Evolutionary conservation across 306 rosid species (phyloP), one percentile per base, ranked within the genome.

Genomic region (Castanopsis chinensis): DNA sequence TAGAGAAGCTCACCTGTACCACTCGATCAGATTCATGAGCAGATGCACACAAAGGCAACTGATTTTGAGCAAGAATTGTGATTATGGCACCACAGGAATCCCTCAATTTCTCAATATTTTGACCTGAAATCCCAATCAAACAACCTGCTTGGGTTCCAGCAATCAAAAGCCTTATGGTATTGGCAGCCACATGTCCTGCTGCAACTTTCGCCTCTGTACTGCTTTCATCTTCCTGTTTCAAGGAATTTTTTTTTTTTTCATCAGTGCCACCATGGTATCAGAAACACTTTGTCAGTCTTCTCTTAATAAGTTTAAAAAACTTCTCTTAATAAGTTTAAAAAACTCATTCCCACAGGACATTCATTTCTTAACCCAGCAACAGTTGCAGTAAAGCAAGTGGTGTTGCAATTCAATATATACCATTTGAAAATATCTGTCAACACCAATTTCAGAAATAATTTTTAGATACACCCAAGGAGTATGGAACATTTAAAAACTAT

Each of bases 101-200:
- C 90, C 98, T 91, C 77, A 94, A 83, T 75, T 91, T 91, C 89
- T 91, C 97, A 74, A 92, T 94, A 80, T 94, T 94, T 83, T 91
- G 94, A 73, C 98, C 98, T 43, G 98, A 92, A 86, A 89, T 81
- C 84, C 98, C 98, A 79, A 94, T 92, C 79, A 94, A 87, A 23
- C 87, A 89, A 82, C 98, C 98, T 20, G 97, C 98, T 79, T 94
- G 98, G 60, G 97, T 91, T 78, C 98, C 98, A 76, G 97, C 98
- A 81, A 94, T 94, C 86, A 94, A 82, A 81, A 94, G 97, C 86
- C 97, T 89, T 79, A 94, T 87, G 19, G 97, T 88, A 83, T 94
- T 92, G 67, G 98, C 98, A 87, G 95, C 97, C 79, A 94, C 91
- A 78, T 94, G 97, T 75, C 96, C 96, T 20, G 90, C 89, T 14